phyloP scores from a whole-genome alignment of 2,329 filamentous ascomycete species.

The Mollisiaceae sp. region DNA sequence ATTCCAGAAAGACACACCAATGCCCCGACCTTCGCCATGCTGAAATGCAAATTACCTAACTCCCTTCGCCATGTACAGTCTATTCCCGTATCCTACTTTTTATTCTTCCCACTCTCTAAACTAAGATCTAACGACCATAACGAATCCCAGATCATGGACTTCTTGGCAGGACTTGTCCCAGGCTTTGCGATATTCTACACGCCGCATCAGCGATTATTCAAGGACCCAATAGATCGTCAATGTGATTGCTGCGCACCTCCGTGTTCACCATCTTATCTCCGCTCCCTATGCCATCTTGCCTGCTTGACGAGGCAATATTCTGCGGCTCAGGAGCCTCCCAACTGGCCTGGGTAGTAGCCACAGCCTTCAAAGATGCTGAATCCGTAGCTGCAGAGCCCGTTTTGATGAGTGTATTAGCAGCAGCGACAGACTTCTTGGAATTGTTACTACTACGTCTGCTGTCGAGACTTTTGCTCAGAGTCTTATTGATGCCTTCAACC shows the following conservation, averaged over 20 bases:
- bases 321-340: constrained; percentile 33
- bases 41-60: constrained; percentile 7
- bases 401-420: constrained; percentile 32
- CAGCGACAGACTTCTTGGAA: constrained; percentile 75
- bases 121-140: constrained; percentile 66
- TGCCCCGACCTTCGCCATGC: constrained; percentile 14
- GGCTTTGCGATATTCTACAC: constrained; percentile 31
- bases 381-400: constrained; percentile 34
- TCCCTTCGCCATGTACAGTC: constrained; percentile 18
- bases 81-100: constrained; percentile 24
- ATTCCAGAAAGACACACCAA: constrained; percentile 2
- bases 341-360: constrained; percentile 29
- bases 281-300: constrained; percentile 22
- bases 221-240: constrained; percentile 40
- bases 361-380: constrained; percentile 33
- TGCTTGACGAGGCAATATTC: constrained; percentile 28
- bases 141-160: constrained; percentile 64
- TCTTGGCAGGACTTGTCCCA: constrained; percentile 47
- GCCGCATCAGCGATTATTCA: constrained; percentile 37
- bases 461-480: constrained; percentile 85
- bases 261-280: constrained; percentile 25
- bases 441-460: constrained; percentile 87
- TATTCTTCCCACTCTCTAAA: constrained; percentile 51
- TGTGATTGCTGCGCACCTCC: constrained; percentile 37
- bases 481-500: constrained; percentile 77